Evolutionary conservation across 768 basidiomycete species (phyloP), one percentile per base, ranked within the genome.

Genomic region (Hydnomerulius pinastri): DNA sequence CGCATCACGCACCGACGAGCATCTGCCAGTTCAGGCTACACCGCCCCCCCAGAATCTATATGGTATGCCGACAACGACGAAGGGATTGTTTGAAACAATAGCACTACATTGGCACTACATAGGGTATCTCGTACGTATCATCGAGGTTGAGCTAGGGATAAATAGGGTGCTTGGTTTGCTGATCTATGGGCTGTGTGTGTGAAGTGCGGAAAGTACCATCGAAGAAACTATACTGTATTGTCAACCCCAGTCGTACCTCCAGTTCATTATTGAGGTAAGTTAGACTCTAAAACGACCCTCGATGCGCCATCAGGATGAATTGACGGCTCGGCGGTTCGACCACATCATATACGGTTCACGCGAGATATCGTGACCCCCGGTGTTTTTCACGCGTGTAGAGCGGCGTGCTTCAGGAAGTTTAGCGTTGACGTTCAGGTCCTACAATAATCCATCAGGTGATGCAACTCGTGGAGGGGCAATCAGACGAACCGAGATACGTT

Each of bases 271-370:
- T 6, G 15, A 17, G 15, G 6, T 7, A 12, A 8, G 18, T 30
- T n/a, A 32, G 7, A 29, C 43, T 17, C 15, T 36, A 6, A 8
- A 17, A 15, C 23, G 20, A 21, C 18, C 8, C 24, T 8, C 15
- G 10, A 6, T 9, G n/a, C 12, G 12, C 33, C 6, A 1, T 58
- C 54, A 66, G 36, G 67, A 61, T 23, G 70, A 57, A 57, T 73
- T 79, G 12, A 73, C 73, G 39, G 89, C 88, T 65, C 84, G 79
- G 58, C 87, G 86, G 64, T 93, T 93, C 51, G 83, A 82, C 91
- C 92, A 93, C 69, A 77, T 73, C 90, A 93, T 91, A 65, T 93
- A 93, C 20, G 90, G 85, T 63, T 92, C 89, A 61, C 89, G 81
- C 27, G 77, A 72, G 52, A 90, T 74, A 62, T 90, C 86, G 46